Base-by-base conservation (phyloP, 495 filamentous ascomycete genomes). In the Xylaria telfairii region DNA sequence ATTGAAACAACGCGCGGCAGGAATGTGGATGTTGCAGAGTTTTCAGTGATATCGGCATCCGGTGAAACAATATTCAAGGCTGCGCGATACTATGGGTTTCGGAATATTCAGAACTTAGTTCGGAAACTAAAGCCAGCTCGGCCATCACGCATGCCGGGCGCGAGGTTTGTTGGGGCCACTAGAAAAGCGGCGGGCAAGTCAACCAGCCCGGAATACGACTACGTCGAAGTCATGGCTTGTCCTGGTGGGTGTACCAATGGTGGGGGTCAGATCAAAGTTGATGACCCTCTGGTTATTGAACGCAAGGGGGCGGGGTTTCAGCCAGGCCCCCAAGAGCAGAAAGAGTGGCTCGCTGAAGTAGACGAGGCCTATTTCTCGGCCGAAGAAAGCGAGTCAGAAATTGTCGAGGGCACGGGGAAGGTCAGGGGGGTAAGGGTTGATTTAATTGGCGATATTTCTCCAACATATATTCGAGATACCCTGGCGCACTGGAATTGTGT, bases 211-310 rank as follows among this genome's bases (percentile, higher is more conserved):
- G 92, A 96, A 15, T 95, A 93, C 76, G 89, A 89, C 28, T 98
- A 97, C 81, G 93, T 99, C 13, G 96, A 99, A 77, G 96, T 99
- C 42, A 99, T 99, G 96, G 96, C 96, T 34, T 99, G 96, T 81
- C 96, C 96, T 0, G 96, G 96, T 12, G 96, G 96, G 1, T 99
- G 96, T 79, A 99, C 96, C 60, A 99, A 98, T 76, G 96, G 96
- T 0, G 96, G 96, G 28, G 96, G 96, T 0, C 96, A 99, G 83
- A 91, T 99, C 69, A 95, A 96, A 69, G 89, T 91, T 24, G 92
- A 92, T 47, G 96, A 99, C 78, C 86, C 91, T 19, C 68, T 85
- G 2, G 78, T 87, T 7, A 72, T 87, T 26, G 83, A 84, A 41
- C 77, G 83, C 19, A 83, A 78, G 66, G 77, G 78, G 9, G 69